Percentiles rank a stretch among this genome's conserved stretches.
Conservation (phyloP, 306 rosid species). For the Gastrolobium bilobum region DNA sequence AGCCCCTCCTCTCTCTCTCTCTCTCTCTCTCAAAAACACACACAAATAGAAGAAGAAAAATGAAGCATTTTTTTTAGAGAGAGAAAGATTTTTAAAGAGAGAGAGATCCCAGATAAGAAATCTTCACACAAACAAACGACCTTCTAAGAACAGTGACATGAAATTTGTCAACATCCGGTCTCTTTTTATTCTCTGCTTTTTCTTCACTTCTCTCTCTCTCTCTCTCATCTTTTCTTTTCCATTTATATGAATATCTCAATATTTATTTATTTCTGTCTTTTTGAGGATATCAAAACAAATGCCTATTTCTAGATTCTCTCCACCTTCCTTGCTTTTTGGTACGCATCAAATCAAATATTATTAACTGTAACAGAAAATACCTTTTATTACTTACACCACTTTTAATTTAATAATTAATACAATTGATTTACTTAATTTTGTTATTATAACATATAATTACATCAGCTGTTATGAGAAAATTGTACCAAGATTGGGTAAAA, state of each 20-base stretch:
- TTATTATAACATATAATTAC: too few relatives aligned
- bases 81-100: slow-evolving; percentile 53
- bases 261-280: slow-evolving; percentile 52
- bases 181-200: slow-evolving; percentile 98
- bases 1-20: slow-evolving; percentile 63
- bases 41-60: slow-evolving; percentile 47
- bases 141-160: slow-evolving; percentile 99
- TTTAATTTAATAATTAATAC: too few relatives aligned
- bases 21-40: slow-evolving; percentile 55
- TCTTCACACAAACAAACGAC: slow-evolving; percentile 94
- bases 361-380: background rate
- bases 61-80: slow-evolving; percentile 46
- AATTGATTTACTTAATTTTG: too few relatives aligned
- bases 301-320: slow-evolving; percentile 85
- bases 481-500: background rate
- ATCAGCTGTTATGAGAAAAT: background rate
- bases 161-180: slow-evolving; percentile 99
- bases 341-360: slow-evolving; percentile 52
- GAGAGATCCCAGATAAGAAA: slow-evolving; percentile 98
- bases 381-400: background rate
- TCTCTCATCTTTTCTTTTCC: slow-evolving; percentile 21
- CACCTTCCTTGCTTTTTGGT: slow-evolving; percentile 71
- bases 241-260: slow-evolving; percentile 32
- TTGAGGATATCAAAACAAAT: slow-evolving; percentile 63
- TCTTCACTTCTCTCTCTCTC: slow-evolving; percentile 69